Conservation (phyloP, 306 rosid species). For the Rosa rugosa region DNA sequence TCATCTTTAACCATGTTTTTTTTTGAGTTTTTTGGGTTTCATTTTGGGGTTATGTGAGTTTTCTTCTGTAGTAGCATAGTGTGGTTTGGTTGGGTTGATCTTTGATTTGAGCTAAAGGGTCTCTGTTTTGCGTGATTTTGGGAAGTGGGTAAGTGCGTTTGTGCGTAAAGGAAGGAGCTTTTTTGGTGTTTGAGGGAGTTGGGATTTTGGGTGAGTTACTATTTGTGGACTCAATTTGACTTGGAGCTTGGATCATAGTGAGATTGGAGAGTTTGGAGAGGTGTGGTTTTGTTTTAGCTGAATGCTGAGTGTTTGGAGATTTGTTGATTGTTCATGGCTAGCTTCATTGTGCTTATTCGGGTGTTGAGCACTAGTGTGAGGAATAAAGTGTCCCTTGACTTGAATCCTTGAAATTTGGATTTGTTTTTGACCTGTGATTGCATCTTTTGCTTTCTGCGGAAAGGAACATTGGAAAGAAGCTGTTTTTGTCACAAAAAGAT, state of each 20-base stretch:
- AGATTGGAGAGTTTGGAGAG: constrained; percentile 47
- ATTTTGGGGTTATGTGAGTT: neutral
- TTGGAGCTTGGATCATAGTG: constrained; percentile 25
- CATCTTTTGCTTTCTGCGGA: constrained; percentile 15
- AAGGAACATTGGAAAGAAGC: constrained; percentile 13
- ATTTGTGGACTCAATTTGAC: constrained; percentile 38
- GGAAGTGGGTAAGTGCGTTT: constrained; percentile 28
- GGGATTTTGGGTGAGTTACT: constrained; percentile 30
- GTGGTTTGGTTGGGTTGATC: constrained; percentile 36
- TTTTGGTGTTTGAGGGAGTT: constrained; percentile 29
- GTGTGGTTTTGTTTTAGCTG: constrained; percentile 36
- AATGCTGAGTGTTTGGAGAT: constrained; percentile 38
- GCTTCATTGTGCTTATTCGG: neutral
- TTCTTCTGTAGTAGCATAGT: neutral
- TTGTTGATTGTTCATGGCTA: constrained; percentile 28
- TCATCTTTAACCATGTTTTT: constrained; percentile 2
- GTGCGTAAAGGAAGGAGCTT: constrained; percentile 26
- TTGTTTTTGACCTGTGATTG: neutral
- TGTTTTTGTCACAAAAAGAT: constrained; percentile 6
- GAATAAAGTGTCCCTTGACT: constrained; percentile 2
- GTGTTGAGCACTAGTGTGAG: constrained; percentile 15
- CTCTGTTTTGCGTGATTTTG: constrained; percentile 28
- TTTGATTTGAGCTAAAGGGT: constrained; percentile 40
- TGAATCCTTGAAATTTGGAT: constrained; percentile 10
- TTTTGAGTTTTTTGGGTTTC: neutral